These are phyloP conservation scores for Microbotryomycetes sp. DNA, from an alignment of 1,284 basidiomycete species.

Conservation along the genomic window DNA sequence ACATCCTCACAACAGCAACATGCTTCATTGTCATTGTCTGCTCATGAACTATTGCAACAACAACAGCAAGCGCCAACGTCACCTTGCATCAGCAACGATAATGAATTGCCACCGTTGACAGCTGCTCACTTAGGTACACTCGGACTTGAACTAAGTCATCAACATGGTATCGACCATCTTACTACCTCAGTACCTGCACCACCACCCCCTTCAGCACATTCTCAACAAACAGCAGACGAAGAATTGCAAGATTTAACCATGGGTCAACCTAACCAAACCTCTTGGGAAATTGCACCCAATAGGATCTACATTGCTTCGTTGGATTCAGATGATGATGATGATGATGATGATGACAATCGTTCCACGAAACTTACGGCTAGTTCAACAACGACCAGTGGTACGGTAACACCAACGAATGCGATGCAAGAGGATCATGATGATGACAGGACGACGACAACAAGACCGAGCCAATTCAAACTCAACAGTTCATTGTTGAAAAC, in stretches of 20 bases:
- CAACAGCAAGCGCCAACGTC: neutral
- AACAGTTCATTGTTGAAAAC: no score
- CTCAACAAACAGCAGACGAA: neutral
- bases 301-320: constrained; percentile 28
- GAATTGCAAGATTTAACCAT: constrained; percentile 15
- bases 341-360: neutral
- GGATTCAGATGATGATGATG: neutral
- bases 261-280: neutral
- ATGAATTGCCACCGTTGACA: neutral
- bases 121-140: neutral
- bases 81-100: neutral
- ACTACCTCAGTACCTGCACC: neutral
- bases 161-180: neutral
- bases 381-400: neutral
- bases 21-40: neutral
- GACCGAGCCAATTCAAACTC: neutral
- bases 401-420: neutral
- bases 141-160: neutral
- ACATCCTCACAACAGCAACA: neutral
- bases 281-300: constrained; percentile 20
- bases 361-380: neutral
- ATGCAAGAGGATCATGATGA: neutral
- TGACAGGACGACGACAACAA: neutral
- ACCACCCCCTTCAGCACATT: neutral
- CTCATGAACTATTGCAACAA: no score